Evolutionary conservation across 148 eudicot genomes (phyloP).

Genomic region (Chenopodium formosanum): DNA sequence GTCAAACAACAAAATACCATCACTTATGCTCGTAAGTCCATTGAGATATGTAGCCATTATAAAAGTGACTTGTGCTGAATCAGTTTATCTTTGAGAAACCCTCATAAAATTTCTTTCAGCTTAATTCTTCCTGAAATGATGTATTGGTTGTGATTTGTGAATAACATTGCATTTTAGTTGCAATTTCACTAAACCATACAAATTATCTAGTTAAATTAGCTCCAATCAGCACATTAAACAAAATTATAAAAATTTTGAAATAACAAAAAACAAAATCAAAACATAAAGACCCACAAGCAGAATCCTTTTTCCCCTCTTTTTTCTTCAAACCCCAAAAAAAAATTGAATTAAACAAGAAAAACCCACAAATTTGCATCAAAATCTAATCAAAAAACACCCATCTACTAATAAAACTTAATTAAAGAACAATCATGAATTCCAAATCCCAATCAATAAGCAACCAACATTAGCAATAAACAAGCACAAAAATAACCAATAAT

Average conservation of each 20-base stretch:
- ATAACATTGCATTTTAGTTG: background rate
- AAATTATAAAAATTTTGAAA: background rate
- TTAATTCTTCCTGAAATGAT: background rate
- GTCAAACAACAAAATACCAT: no score
- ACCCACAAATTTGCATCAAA: slow-evolving; percentile 1
- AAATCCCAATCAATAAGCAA: background rate
- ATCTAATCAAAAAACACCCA: background rate
- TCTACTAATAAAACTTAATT: background rate
- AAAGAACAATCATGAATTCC: background rate
- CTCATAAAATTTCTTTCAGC: background rate
- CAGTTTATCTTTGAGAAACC: background rate
- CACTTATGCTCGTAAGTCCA: no score
- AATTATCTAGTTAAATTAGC: background rate
- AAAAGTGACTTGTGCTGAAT: no score
- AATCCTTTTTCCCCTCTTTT: background rate
- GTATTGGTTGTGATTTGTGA: background rate
- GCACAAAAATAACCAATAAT: background rate
- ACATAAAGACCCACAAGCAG: no score
- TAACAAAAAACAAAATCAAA: background rate
- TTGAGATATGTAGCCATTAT: no score
- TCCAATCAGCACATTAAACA: background rate
- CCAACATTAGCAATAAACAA: background rate
- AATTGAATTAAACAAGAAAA: background rate
- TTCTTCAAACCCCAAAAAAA: background rate
- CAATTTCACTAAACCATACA: background rate